These are phyloP conservation scores for Perilla frutescens DNA, from an alignment of 257 asterid species.

Conservation along the genomic window DNA sequence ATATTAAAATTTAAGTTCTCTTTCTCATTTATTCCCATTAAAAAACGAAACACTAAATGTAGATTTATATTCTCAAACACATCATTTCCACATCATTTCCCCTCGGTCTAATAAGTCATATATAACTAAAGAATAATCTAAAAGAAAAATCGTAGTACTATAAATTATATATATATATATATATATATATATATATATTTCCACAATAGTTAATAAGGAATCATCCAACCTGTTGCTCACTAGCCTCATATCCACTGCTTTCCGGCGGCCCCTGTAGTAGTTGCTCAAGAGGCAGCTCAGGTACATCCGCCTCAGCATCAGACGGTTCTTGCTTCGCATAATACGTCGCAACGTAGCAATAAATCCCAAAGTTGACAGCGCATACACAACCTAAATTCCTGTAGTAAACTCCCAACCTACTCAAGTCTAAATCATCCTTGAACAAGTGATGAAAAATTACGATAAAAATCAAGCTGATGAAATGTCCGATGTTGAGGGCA, in stretches of 20 bases:
- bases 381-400: background rate
- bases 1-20: too few relatives aligned
- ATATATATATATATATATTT: too few relatives aligned
- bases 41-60: too few relatives aligned
- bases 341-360: slow-evolving; percentile 1
- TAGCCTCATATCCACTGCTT: background rate
- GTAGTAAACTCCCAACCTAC: slow-evolving; percentile 20
- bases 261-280: background rate
- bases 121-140: too few relatives aligned
- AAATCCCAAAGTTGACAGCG: background rate
- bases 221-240: background rate
- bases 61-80: too few relatives aligned
- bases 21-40: too few relatives aligned
- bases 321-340: background rate
- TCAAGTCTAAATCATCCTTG: background rate
- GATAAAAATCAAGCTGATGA: background rate
- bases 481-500: slow-evolving; percentile 15
- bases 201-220: background rate
- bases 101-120: too few relatives aligned
- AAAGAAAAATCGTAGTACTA: too few relatives aligned
- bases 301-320: background rate
- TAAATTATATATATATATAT: too few relatives aligned
- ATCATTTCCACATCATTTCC: too few relatives aligned
- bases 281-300: background rate
- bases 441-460: slow-evolving; percentile 7